phyloP scores from a whole-genome alignment of 768 basidiomycete genomes.

The Porphyrellus cyaneotinctus region DNA sequence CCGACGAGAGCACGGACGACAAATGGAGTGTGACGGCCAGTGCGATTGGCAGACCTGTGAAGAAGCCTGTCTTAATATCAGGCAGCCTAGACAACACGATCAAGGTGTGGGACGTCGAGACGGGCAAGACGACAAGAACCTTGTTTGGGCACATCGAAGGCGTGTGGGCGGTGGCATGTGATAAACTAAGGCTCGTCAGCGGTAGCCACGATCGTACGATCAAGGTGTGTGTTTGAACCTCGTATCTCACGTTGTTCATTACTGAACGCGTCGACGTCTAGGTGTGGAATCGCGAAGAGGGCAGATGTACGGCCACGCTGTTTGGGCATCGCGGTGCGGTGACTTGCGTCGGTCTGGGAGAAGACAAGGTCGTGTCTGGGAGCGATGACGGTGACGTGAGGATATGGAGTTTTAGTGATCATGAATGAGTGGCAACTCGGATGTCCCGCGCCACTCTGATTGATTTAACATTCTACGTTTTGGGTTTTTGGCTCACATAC shows the following conservation, averaged over 20 bases:
- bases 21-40: conserved; percentile 1
- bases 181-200: conserved; percentile 87
- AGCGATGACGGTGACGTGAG: conserved; percentile 88
- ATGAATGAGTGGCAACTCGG: conserved; percentile 5
- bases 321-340: conserved; percentile 95
- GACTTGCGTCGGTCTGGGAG: conserved; percentile 82
- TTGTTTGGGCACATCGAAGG: conserved; percentile 98
- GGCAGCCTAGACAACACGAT: conserved; percentile 94
- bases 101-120: conserved; percentile 93
- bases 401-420: conserved; percentile 70
- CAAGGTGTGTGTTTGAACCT: conserved; percentile 55
- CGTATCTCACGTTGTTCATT: conserved; percentile 3
- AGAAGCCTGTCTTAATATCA: conserved; percentile 76
- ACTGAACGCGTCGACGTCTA: conserved; percentile 25
- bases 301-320: conserved; percentile 80
- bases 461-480: not conserved
- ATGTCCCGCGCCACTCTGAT: too few species aligned
- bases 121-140: conserved; percentile 71
- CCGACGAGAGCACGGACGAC: conserved; percentile 14
- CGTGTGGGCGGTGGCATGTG: conserved; percentile 93
- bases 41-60: conserved; percentile 25
- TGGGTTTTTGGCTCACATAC: not conserved
- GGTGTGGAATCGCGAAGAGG: conserved; percentile 94
- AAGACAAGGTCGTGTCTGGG: conserved; percentile 96
- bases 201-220: conserved; percentile 96